Conservation (phyloP, 176 grass and related monocot species). For the Coix lacrymajobi region DNA sequence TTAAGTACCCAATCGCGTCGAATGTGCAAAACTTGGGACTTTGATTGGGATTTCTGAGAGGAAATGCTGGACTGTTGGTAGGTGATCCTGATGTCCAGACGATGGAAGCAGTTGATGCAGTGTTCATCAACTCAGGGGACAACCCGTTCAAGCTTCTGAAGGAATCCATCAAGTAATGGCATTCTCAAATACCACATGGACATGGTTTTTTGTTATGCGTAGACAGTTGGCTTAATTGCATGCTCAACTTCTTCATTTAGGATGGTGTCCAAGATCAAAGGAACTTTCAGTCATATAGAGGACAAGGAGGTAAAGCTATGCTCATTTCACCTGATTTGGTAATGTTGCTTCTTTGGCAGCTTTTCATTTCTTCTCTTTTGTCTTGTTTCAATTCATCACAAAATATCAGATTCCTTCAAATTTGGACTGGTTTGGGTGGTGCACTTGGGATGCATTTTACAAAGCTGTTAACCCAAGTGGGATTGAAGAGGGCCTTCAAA, state of each 20-base stretch:
- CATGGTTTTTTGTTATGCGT: background rate
- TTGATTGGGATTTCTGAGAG: background rate
- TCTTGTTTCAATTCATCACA: background rate
- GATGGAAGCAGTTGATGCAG: conserved; percentile 21
- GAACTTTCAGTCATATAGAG: conserved; percentile 52
- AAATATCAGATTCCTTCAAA: conserved; percentile 28
- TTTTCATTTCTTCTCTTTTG: background rate
- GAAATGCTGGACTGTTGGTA: background rate
- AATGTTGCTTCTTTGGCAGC: background rate
- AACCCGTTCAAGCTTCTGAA: conserved; percentile 40
- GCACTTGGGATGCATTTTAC: conserved; percentile 79
- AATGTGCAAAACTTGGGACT: background rate
- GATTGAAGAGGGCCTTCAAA: conserved; percentile 42
- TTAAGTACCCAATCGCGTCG: background rate
- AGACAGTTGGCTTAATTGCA: background rate
- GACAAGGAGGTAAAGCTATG: conserved; percentile 39
- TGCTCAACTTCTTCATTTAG: background rate
- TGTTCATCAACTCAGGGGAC: conserved; percentile 37
- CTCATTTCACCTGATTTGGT: background rate
- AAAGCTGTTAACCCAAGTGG: conserved; percentile 43
- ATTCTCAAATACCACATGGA: background rate
- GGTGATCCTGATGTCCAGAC: conserved; percentile 51
- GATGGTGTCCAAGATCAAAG: conserved; percentile 42
- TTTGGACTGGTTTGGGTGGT: conserved; percentile 65
- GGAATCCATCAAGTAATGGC: conserved; percentile 39